Evolutionary conservation across 2,329 filamentous ascomycete genomes (phyloP).

Genomic region (Ascochyta rabiei): DNA sequence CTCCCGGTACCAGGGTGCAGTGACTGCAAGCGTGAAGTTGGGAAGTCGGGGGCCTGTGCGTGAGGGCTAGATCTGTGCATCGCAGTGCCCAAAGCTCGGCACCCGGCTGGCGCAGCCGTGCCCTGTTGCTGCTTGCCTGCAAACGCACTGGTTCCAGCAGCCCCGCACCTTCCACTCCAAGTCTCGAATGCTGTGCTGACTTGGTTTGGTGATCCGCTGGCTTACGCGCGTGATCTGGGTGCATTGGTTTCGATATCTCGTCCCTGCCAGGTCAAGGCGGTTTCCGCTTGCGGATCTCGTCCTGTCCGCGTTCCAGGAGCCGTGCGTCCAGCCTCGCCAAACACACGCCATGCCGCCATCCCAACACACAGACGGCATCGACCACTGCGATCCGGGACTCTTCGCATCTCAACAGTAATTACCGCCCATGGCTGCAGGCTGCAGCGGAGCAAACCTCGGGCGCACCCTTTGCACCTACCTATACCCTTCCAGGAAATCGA

Average conservation of each 20-base stretch:
- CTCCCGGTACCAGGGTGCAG: too few species aligned
- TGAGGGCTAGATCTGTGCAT: conserved; percentile 7
- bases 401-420: background rate
- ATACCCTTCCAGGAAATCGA: background rate
- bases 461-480: background rate
- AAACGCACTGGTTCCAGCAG: conserved; percentile 6
- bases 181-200: background rate
- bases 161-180: conserved; percentile 2
- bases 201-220: background rate
- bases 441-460: background rate
- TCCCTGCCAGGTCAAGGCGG: background rate
- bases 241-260: background rate
- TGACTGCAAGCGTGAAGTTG: conserved; percentile 8
- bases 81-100: conserved; percentile 7
- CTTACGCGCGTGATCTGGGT: conserved; percentile 4
- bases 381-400: background rate
- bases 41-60: conserved; percentile 1
- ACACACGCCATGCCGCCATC: background rate
- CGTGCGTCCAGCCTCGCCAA: conserved; percentile 2
- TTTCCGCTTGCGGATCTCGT: conserved; percentile 1
- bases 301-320: conserved; percentile 6
- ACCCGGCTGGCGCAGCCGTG: conserved; percentile 9
- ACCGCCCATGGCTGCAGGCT: background rate
- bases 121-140: conserved; percentile 3
- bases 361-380: conserved; percentile 7